A percentile compares a stretch with the other conserved stretches of the same genome.
These are phyloP conservation scores for Pseudonitzschia multistriata DNA, from an alignment of 108 stramenopile species.

Conservation along the genomic window DNA sequence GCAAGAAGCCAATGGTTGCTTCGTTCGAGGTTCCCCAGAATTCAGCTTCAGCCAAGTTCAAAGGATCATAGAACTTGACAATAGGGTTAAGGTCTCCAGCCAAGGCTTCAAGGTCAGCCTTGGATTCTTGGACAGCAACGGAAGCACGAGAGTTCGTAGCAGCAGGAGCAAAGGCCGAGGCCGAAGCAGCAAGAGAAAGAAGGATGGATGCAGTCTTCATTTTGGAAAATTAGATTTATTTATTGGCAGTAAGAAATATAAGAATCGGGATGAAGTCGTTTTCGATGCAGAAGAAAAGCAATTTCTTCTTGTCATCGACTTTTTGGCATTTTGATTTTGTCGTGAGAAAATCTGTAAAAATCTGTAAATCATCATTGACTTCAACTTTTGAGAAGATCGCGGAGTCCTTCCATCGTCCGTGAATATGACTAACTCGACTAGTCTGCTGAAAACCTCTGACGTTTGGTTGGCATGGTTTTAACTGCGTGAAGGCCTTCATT, in stretches of 20 bases:
- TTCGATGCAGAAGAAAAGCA: neutral
- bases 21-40: slow-evolving; percentile 70
- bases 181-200: slow-evolving; percentile 35
- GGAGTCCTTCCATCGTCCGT: slow-evolving; percentile 3
- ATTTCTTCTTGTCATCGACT: neutral
- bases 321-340: neutral
- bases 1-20: slow-evolving; percentile 69
- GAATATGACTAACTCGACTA: neutral
- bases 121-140: slow-evolving; percentile 54
- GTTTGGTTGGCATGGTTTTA: slow-evolving; percentile 3
- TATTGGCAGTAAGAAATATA: neutral
- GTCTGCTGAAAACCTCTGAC: neutral
- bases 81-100: slow-evolving; percentile 67
- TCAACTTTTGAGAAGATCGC: slow-evolving; percentile 7
- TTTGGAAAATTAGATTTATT: neutral
- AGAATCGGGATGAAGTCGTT: neutral
- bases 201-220: slow-evolving; percentile 54
- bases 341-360: neutral
- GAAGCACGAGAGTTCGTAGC: slow-evolving; percentile 22
- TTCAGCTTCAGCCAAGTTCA: slow-evolving; percentile 61
- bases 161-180: slow-evolving; percentile 60
- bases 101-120: slow-evolving; percentile 71
- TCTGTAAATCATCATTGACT: neutral
- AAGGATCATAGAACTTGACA: slow-evolving; percentile 70
- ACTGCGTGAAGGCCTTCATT: no score